Conservation (phyloP, 768 basidiomycete species). For the Flagelloscypha sp. region DNA sequence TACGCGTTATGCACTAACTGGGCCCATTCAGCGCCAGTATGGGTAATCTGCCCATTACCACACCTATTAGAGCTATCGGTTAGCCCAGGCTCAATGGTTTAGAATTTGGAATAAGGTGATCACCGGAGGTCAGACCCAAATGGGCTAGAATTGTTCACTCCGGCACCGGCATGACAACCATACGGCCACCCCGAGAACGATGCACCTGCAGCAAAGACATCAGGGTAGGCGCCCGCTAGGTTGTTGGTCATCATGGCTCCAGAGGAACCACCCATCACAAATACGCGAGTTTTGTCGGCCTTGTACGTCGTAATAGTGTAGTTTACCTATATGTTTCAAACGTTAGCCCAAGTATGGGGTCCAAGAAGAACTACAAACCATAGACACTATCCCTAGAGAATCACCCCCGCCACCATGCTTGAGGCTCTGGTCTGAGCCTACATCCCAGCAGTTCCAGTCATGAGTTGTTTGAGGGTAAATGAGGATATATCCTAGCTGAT, state of each 20-base stretch:
- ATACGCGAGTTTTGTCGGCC: slow-evolving; percentile 43
- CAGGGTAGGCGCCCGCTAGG: slow-evolving; percentile 44
- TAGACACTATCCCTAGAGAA: slow-evolving; percentile 40
- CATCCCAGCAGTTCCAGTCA: slow-evolving; percentile 45
- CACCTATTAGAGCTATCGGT: no score
- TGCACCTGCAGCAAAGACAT: slow-evolving; percentile 41
- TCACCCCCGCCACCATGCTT: slow-evolving; percentile 50
- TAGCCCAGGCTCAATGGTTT: no score
- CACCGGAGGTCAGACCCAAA: no score
- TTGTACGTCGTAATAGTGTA: slow-evolving; percentile 41
- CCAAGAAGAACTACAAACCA: no score
- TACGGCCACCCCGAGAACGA: slow-evolving; percentile 47
- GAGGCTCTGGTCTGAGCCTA: slow-evolving; percentile 39
- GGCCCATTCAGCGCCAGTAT: no score
- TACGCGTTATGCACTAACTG: slow-evolving; percentile 37
- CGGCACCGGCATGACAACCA: slow-evolving; percentile 43
- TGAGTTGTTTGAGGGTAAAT: slow-evolving; percentile 39
- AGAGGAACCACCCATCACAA: slow-evolving; percentile 42
- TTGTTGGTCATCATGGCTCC: slow-evolving; percentile 63
- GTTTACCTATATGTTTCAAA: no score
- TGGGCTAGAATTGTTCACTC: no score
- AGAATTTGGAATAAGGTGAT: no score
- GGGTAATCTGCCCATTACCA: no score
- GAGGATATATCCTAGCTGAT: slow-evolving; percentile 41
- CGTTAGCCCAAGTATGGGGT: no score